Base-by-base conservation (phyloP, 345 rosid species). In the Aegle marmelos region DNA sequence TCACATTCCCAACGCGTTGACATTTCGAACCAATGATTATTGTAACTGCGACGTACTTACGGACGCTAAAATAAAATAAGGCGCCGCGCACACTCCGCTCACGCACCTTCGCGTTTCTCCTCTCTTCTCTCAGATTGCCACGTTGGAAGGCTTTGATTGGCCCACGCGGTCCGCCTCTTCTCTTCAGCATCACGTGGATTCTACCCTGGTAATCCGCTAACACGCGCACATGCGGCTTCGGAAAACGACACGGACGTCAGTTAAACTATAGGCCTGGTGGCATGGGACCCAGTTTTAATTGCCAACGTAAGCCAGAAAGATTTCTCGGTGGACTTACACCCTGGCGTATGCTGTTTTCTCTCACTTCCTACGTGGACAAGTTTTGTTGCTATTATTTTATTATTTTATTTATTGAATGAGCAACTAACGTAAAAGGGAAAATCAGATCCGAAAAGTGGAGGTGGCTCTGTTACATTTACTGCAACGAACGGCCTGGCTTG, bases 191-290 rank as follows among this genome's bases (percentile, higher is more conserved):
- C 13, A 27, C 0, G 9, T 6, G 81, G 59, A 56, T 53, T 61
- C 6, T 68, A 53, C 62, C 14, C 24, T 1, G 36, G 61, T n/a
- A 17, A 14, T 71, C 19, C 30, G 30, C 45, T 54, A 62, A 37
- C 76, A 22, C 24, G 54, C 67, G 84, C 78, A 68, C 79, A 37
- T 79, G 82, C n/a, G 4, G 14, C 4, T 5, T 9, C 6, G 37
- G 57, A 60, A 36, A 59, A 73, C 76, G 70, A 41, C 60, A 30
- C 22, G 1, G 58, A 10, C 45, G 10, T 27, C 37, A 9, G 33
- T 56, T 11, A 11, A 11, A 22, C 4, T 6, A 3, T 57, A 57
- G 9, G 37, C 22, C 48, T 39, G 24, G 37, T 73, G 68, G 4
- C 37, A 9, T 30, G 45, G 56, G 68, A 37, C 57, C 76, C 56